Evolutionary conservation across 2,329 filamentous ascomycete species (phyloP), one percentile per base, ranked within the genome.

Genomic region (Balansia obtecta): DNA sequence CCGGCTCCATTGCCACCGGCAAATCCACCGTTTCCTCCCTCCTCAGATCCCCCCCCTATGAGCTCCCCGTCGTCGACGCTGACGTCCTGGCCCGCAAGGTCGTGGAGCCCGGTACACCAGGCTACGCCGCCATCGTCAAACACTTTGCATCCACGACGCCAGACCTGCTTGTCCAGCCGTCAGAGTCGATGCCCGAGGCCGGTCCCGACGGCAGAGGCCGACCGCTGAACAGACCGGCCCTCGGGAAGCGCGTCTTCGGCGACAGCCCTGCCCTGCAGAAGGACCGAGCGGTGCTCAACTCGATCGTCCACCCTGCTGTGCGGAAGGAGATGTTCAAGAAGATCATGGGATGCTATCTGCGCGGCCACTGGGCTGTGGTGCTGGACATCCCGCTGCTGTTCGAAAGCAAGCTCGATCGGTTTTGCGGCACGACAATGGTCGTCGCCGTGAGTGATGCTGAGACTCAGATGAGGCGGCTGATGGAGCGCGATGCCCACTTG

Each of bases 1-100:
- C 93, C 9, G 93, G 93, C 65, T 95, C 90, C 54, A 97, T 98
- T 64, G 93, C 93, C 53, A 98, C 93, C 6, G 93, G 93, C 66
- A 98, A 98, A 78, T 95, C 91, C 44, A 98, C 91, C 57, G 89
- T 96, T 50, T 95, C 93, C 30, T 75, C 77, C 39, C 77, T 95
- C 58, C 86, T 98, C 60, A 81, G 85, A 47, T 75, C 80, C 4
- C 74, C 86, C 5, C 93, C 91, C 0, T 86, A 96, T 73, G 84
- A 80, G 53, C 78, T 98, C 54, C 90, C 93, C 60, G 78, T 98
- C 59, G 84, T 98, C 71, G 93, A 98, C 64, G 91, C 93, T 63
- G 93, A 98, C 71, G 71, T 94, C 50, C 77, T 97, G 54, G 91
- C 93, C 45, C 89, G 91, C 59, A 79, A 93, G 66, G 93, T 97